A percentile compares a stretch with the other conserved stretches of the same genome.
Conservation (phyloP, 768 basidiomycete species). For the Ramaria sp. region DNA sequence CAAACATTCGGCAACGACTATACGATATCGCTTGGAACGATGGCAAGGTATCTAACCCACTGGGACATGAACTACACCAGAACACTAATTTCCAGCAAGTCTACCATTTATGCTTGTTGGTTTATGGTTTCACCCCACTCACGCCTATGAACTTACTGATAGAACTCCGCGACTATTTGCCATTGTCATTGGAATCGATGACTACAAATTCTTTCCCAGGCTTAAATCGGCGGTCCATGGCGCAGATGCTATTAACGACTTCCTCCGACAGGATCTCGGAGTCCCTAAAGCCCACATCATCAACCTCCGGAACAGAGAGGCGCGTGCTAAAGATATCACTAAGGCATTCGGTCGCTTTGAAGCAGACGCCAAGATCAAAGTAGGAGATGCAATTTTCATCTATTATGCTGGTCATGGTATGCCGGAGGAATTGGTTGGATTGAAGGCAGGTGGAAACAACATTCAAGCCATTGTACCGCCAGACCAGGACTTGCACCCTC, state of each 20-base stretch:
- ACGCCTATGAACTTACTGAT: too few relatives aligned
- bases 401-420: conserved; percentile 35
- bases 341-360: conserved; percentile 16
- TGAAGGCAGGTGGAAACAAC: too few relatives aligned
- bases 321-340: conserved; percentile 27
- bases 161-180: conserved; percentile 21
- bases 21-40: too few relatives aligned
- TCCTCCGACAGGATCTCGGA: conserved; percentile 19
- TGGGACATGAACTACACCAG: too few relatives aligned
- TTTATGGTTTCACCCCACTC: too few relatives aligned
- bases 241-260: conserved; percentile 28
- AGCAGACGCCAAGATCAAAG: conserved; percentile 12
- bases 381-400: conserved; percentile 25
- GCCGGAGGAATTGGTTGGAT: conserved; percentile 11
- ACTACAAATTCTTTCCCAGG: conserved; percentile 19
- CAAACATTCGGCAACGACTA: too few relatives aligned
- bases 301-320: conserved; percentile 25
- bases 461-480: too few relatives aligned
- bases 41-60: too few relatives aligned
- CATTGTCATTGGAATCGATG: conserved; percentile 33
- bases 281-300: conserved; percentile 26
- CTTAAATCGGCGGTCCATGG: conserved; percentile 28
- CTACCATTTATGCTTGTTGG: too few relatives aligned
- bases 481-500: too few relatives aligned
- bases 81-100: too few relatives aligned